Base-by-base conservation (phyloP, 129 eudicot genomes). In the Mikania micrantha region DNA sequence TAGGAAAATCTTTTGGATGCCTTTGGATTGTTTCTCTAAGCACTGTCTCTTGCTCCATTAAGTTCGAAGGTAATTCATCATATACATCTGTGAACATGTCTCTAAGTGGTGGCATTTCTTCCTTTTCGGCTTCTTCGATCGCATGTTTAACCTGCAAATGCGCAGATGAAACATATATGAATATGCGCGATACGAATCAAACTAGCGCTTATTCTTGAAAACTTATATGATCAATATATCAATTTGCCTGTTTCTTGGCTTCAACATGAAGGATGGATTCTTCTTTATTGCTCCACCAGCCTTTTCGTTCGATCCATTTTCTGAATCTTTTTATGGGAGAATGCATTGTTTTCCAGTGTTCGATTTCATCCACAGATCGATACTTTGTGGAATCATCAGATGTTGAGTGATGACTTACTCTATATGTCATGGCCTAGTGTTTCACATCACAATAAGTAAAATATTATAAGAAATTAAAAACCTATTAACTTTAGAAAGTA, bases 381-480 rank as follows among this genome's bases (percentile, higher is more conserved):
- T 88, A 88, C 73, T 80, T 85, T 36, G 96, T 88, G 9, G 96
- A 88, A 68, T 88, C 96, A 60, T 88, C 92, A 0, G 96, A 88
- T 0, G 96, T 85, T 6, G 96, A 82, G 69, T 85, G 96, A 67
- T 88, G 91, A 9, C 96, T 82, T 41, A 80, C 96, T 76, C 96
- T 70, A 53, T 88, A 88, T 16, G 92, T 85, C 15, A 88, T 76
- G 9, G 88, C 88, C 92, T 88, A 13, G n/a, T 53, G 60, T 53
- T 53, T 3, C 60, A 53, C 3, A 28, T 1, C 48, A 41, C 6
- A 41, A 41, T 45, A 9, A 1, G 20, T 54, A 5, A 35, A 61
- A 36, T 0, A 47, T 36, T 24, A 1, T 32, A 15, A 52, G 45
- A 12, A 45, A 9, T 11, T n/a, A 38, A 5, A 56, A 66, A 64